Evolutionary conservation across 2,329 filamentous ascomycete genomes (phyloP), one percentile per base, ranked within the genome.

Genomic region (Torrubiellomyces zombiae): DNA sequence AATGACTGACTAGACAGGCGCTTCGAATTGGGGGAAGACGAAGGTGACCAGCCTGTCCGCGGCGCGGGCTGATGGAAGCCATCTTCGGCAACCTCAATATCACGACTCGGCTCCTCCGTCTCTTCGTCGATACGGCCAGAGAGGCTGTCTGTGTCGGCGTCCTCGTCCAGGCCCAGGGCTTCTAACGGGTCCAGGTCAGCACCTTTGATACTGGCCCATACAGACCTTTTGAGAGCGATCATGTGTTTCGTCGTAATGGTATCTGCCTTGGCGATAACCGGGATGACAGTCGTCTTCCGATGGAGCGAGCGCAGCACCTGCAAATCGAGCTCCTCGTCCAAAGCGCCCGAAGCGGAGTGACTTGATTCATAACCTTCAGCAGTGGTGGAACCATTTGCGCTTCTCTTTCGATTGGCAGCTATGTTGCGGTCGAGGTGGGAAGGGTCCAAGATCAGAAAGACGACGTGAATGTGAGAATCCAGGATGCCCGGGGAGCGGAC

Each of bases 381-480:
- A 24, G 62, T 61, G 6, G 59, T 56, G 25, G 53, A 51, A 15
- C 63, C 64, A 31, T 64, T 67, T 17, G 57, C 47, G 7, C 60
- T 50, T 28, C 48, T 40, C 7, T 63, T 63, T 39, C 73, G 71
- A 12, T 70, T 67, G 2, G 70, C 63, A 14, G 75, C 67, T 30
- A 91, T 73, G 40, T 86, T 94, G 38, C 73, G 65, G 43, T 93
- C 85, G 14, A 98, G 69, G 22, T 80, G 75, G 26, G 72, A 61
- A 2, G 89, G 89, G 47, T 98, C 89, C 27, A 98, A 69, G 28
- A 98, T 60, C 28, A 95, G 63, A 53, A 98, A 93, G 27, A 83
- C 83, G 37, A 82, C 91, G 48, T 98, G 89, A 36, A 98, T 93
- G 50, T 98, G 89, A 25, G 86, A 94, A 56, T 98, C 89, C 47